phyloP scores from a whole-genome alignment of 257 asterid genomes.

The Linderniella brevidens region DNA sequence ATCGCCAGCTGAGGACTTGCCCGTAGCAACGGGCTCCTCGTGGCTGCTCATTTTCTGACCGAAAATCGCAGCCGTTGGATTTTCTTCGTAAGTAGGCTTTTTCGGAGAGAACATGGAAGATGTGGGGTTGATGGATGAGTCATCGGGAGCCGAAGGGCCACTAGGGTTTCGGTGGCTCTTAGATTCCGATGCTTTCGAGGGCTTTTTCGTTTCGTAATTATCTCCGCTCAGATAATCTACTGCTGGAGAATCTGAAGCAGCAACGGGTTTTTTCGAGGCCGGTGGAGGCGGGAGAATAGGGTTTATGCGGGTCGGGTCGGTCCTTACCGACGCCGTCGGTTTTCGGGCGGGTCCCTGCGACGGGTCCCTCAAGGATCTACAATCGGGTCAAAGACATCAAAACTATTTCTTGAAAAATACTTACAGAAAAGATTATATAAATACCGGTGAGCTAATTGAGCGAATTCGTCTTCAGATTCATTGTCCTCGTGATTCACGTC shows the following conservation, averaged over 20 bases:
- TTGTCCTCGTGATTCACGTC: slow-evolving; percentile 52
- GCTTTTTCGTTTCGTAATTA: slow-evolving; percentile 30
- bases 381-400: too few relatives aligned
- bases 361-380: slow-evolving; percentile 65
- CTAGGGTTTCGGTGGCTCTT: slow-evolving; percentile 21
- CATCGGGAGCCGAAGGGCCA: slow-evolving; percentile 24
- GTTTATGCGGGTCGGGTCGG: slow-evolving; percentile 15
- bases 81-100: slow-evolving; percentile 11
- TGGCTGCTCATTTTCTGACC: too few relatives aligned
- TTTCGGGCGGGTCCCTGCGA: slow-evolving; percentile 46
- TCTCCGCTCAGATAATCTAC: slow-evolving; percentile 91
- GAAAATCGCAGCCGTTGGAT: too few relatives aligned
- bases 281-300: slow-evolving; percentile 80
- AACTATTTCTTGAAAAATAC: too few relatives aligned
- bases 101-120: slow-evolving; percentile 47
- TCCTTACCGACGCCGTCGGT: slow-evolving; percentile 22
- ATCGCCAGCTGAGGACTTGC: slow-evolving; percentile 29
- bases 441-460: slow-evolving; percentile 17
- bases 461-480: slow-evolving; percentile 50
- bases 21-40: slow-evolving; percentile 11
- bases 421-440: background rate
- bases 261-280: slow-evolving; percentile 27
- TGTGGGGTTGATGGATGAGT: slow-evolving; percentile 68
- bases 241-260: slow-evolving; percentile 26
- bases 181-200: slow-evolving; percentile 29